These are phyloP conservation scores for Neurospora tetrasperma DNA, from an alignment of 495 filamentous ascomycete genomes.

Conservation along the genomic window DNA sequence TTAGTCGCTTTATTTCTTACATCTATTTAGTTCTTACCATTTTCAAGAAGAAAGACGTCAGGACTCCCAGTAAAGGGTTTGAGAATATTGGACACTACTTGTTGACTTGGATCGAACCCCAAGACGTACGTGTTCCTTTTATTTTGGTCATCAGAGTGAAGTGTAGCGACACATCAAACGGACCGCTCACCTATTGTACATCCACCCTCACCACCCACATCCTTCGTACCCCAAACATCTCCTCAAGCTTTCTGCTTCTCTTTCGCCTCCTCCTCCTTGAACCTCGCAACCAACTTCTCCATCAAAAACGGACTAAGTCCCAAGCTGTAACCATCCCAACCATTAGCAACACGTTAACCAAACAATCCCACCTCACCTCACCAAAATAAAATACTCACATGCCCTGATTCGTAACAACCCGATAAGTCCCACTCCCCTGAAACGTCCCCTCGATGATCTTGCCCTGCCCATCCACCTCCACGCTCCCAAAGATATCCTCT, in stretches of 20 bases:
- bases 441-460: conserved; percentile 54
- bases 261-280: conserved; percentile 31
- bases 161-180: neutral
- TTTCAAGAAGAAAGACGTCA: too few relatives aligned
- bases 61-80: too few relatives aligned
- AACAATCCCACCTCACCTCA: neutral
- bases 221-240: neutral
- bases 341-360: neutral
- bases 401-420: conserved; percentile 57
- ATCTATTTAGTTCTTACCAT: too few relatives aligned
- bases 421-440: conserved; percentile 57
- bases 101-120: too few relatives aligned
- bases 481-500: conserved; percentile 89
- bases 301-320: conserved; percentile 47
- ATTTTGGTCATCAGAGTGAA: neutral
- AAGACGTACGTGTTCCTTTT: neutral
- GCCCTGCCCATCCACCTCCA: conserved; percentile 71
- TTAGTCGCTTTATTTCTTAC: too few relatives aligned
- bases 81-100: too few relatives aligned
- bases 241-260: conserved; percentile 14
- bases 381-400: conserved; percentile 44
- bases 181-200: neutral
- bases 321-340: conserved; percentile 28
- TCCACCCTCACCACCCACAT: neutral
- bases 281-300: conserved; percentile 42